Evolutionary conservation across 2,329 filamentous ascomycete genomes (phyloP).

Genomic region (Aspergillus tamarii): DNA sequence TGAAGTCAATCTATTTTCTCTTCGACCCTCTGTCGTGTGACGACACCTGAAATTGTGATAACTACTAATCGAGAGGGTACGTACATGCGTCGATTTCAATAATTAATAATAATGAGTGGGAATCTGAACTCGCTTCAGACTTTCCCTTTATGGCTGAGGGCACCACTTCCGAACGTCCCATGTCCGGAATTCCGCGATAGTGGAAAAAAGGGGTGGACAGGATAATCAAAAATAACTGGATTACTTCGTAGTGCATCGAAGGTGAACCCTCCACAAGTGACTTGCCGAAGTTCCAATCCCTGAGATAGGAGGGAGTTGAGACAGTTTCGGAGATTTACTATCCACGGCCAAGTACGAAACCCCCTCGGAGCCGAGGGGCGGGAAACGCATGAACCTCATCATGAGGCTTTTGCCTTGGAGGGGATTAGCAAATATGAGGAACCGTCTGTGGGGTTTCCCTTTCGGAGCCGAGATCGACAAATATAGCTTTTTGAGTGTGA

Average conservation of each 20-base stretch:
- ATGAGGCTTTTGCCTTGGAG: not conserved
- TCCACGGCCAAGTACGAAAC: not conserved
- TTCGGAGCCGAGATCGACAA: constrained; percentile 11
- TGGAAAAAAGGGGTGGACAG: not conserved
- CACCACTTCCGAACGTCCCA: not conserved
- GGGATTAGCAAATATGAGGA: not conserved
- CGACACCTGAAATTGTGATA: not conserved
- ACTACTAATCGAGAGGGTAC: not conserved
- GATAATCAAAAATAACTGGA: not conserved
- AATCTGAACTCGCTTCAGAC: not conserved
- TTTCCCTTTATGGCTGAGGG: not conserved
- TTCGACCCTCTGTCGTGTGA: not conserved
- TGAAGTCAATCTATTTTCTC: not conserved
- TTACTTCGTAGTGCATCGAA: not conserved
- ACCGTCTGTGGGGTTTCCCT: constrained; percentile 7
- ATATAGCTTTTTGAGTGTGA: not conserved
- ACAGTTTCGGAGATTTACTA: not conserved
- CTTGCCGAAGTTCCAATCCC: not conserved
- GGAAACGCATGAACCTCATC: not conserved
- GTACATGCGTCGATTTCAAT: not conserved
- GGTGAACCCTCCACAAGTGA: not conserved
- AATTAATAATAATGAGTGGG: not conserved
- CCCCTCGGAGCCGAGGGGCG: not conserved
- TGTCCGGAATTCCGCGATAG: not conserved
- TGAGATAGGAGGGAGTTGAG: not conserved